phyloP scores from a whole-genome alignment of 1,284 basidiomycete species.

The Irpex sp. region DNA sequence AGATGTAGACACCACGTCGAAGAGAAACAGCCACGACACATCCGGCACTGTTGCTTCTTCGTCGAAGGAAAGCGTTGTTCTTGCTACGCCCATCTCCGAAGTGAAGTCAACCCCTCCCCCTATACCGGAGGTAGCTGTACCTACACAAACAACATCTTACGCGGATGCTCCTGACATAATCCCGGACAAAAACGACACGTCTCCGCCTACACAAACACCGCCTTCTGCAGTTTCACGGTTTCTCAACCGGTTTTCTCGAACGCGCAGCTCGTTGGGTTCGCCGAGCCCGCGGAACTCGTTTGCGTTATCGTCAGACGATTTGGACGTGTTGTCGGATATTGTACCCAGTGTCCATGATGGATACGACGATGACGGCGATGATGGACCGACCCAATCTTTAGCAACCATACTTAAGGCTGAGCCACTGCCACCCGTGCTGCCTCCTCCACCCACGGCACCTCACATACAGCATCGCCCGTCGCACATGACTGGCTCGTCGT shows the following conservation, averaged over 20 bases:
- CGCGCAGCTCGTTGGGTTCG: conserved; percentile 30
- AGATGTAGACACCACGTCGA: not conserved
- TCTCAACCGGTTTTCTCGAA: conserved; percentile 61
- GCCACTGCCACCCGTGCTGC: conserved; percentile 42
- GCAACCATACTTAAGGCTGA: conserved; percentile 37
- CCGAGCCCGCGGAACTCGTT: conserved; percentile 45
- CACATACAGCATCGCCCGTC: conserved; percentile 11
- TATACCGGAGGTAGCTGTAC: not conserved
- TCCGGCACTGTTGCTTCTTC: not conserved
- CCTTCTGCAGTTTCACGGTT: conserved; percentile 69
- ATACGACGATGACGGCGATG: conserved; percentile 31
- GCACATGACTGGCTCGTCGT: not conserved
- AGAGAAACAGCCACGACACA: not conserved
- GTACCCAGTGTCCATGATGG: conserved; percentile 52
- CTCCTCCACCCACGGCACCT: conserved; percentile 29
- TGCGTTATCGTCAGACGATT: conserved; percentile 64
- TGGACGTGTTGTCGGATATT: conserved; percentile 74
- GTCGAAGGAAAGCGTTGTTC: not conserved
- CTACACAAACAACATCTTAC: conserved; percentile 18
- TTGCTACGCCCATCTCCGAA: not conserved
- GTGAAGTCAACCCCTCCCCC: not conserved
- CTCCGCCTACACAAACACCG: conserved; percentile 7
- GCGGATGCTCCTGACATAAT: conserved; percentile 21
- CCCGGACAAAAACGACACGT: conserved; percentile 10
- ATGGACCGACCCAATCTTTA: conserved; percentile 31